phyloP scores from a whole-genome alignment of 2,329 filamentous ascomycete species.

The Aspergillus ibericus region DNA sequence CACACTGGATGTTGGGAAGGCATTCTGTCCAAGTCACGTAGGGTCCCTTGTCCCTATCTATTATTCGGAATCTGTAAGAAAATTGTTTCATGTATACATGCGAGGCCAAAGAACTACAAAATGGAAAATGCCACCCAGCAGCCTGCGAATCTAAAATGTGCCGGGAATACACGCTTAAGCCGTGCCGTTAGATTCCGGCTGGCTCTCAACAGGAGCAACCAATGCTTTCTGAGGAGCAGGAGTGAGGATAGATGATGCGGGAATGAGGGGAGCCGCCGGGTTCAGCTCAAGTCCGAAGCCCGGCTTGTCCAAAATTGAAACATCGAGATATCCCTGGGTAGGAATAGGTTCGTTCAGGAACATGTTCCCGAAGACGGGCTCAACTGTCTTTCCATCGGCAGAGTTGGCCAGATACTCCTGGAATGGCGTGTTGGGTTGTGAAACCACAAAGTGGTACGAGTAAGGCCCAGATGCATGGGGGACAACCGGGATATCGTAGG shows the following conservation, averaged over 20 bases:
- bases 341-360: slow-evolving; percentile 91
- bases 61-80: background rate
- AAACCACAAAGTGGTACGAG: slow-evolving; percentile 94
- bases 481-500: slow-evolving; percentile 91
- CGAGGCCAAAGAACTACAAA: slow-evolving; percentile 6
- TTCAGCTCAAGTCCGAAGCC: slow-evolving; percentile 89
- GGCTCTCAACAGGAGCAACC: slow-evolving; percentile 35
- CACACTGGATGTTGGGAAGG: slow-evolving; percentile 9
- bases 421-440: slow-evolving; percentile 89
- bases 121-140: slow-evolving; percentile 6
- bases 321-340: slow-evolving; percentile 74
- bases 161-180: background rate
- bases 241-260: slow-evolving; percentile 70
- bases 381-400: slow-evolving; percentile 81
- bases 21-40: background rate
- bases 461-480: slow-evolving; percentile 94
- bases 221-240: slow-evolving; percentile 57
- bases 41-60: background rate
- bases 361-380: slow-evolving; percentile 88
- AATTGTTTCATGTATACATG: slow-evolving; percentile 7
- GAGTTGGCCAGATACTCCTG: slow-evolving; percentile 96
- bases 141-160: background rate
- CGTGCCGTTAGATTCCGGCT: slow-evolving; percentile 24
- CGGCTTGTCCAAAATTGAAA: slow-evolving; percentile 79
- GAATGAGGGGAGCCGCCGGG: slow-evolving; percentile 75